Conservation (phyloP, 345 rosid genomes). For the Populus euphratica region DNA sequence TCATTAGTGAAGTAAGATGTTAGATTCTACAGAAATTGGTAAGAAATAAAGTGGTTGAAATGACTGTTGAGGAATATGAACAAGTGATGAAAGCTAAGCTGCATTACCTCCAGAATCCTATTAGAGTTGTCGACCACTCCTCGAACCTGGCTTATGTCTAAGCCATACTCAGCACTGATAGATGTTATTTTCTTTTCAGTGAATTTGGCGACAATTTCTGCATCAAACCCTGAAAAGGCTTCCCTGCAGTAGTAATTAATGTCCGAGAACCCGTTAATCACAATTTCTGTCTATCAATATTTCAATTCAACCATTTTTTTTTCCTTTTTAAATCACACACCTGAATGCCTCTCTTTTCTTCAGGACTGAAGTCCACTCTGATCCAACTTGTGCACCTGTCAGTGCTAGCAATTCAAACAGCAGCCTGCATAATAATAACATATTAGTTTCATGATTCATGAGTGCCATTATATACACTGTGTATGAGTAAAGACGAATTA, state of each 20-base stretch:
- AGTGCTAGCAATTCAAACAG: conserved; percentile 61
- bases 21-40: not conserved
- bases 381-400: conserved; percentile 73
- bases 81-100: not conserved
- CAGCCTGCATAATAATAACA: conserved; percentile 29
- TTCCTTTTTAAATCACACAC: conserved; percentile 12
- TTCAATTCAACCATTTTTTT: not conserved
- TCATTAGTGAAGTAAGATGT: not conserved
- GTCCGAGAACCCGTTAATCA: not conserved
- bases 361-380: conserved; percentile 72
- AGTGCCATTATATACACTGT: not conserved
- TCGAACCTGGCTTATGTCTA: conserved; percentile 49
- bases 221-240: conserved; percentile 56
- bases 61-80: not conserved
- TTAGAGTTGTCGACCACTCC: conserved; percentile 52
- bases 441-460: conserved; percentile 1
- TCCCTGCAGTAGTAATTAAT: conserved; percentile 33
- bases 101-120: conserved; percentile 47
- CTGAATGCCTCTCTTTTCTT: conserved; percentile 56
- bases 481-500: conserved; percentile 11
- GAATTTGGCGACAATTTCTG: conserved; percentile 45
- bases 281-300: not conserved
- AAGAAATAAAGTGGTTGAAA: not conserved
- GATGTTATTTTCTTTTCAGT: conserved; percentile 48
- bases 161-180: conserved; percentile 40